A percentile compares a stretch with the other conserved stretches of the same genome.
These are phyloP conservation scores for Trametes villosa DNA, from an alignment of 768 basidiomycete species.

Conservation along the genomic window DNA sequence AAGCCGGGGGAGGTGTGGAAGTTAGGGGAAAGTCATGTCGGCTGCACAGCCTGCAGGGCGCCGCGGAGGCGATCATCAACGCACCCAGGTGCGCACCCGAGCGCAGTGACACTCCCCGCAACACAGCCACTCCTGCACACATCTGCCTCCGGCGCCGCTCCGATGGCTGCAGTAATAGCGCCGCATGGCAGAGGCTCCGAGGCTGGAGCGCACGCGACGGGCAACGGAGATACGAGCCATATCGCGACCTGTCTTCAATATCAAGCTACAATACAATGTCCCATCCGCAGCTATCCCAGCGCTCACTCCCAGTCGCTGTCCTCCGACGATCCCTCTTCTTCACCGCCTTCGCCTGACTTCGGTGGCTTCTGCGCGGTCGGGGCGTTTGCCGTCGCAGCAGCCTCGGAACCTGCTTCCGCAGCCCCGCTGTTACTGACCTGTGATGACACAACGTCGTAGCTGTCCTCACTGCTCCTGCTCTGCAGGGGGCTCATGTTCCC, in stretches of 20 bases:
- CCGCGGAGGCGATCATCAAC: too few relatives aligned
- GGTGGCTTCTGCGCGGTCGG: not conserved
- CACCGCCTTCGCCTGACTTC: slow-evolving; percentile 12
- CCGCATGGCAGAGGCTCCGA: too few relatives aligned
- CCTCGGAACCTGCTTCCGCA: slow-evolving; percentile 1
- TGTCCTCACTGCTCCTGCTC: slow-evolving; percentile 42
- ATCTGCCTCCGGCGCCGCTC: too few relatives aligned
- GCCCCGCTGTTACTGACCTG: slow-evolving; percentile 34
- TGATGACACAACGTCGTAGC: slow-evolving; percentile 42
- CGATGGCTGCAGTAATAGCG: too few relatives aligned
- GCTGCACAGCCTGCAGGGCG: too few relatives aligned
- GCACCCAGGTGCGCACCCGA: too few relatives aligned
- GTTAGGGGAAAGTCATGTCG: too few relatives aligned
- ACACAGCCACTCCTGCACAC: too few relatives aligned
- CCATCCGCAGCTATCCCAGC: not conserved
- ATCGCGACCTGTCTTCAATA: not conserved
- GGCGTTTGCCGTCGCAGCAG: not conserved
- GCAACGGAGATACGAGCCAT: too few relatives aligned
- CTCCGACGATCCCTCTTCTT: slow-evolving; percentile 15
- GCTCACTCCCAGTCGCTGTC: slow-evolving; percentile 33
- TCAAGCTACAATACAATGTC: not conserved
- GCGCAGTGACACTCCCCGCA: too few relatives aligned
- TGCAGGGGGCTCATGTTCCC: slow-evolving; percentile 32
- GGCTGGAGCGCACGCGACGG: too few relatives aligned
- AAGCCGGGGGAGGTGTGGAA: too few relatives aligned